Percentiles rank a stretch among this genome's conserved stretches.
Evolutionary conservation across 1,284 basidiomycete species (phyloP).

Genomic region (Neotropicomus parvogracilis): DNA sequence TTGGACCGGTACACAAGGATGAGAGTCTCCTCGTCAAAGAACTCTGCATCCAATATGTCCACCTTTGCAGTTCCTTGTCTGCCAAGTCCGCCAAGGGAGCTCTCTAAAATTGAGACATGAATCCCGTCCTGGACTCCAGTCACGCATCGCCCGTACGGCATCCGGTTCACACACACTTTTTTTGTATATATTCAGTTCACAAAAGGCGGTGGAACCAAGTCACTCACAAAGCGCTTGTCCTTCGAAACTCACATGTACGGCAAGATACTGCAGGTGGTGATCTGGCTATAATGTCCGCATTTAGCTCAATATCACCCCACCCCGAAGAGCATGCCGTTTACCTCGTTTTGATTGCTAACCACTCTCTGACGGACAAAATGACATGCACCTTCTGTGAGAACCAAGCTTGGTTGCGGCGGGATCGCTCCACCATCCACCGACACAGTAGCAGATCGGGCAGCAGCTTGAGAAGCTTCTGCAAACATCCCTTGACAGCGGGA

Average conservation of each 20-base stretch:
- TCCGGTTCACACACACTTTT: slow-evolving; percentile 53
- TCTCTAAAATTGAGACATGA: slow-evolving; percentile 50
- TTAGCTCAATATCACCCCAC: slow-evolving; percentile 29
- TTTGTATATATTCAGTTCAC: slow-evolving; percentile 36
- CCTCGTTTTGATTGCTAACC: slow-evolving; percentile 44
- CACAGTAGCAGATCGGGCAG: slow-evolving; percentile 56
- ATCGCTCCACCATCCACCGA: slow-evolving; percentile 35
- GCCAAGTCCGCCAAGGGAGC: slow-evolving; percentile 38
- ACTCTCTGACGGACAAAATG: slow-evolving; percentile 52
- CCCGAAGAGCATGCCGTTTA: slow-evolving; percentile 34
- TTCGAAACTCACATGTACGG: slow-evolving; percentile 33
- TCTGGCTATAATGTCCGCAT: slow-evolving; percentile 36
- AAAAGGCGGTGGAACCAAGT: slow-evolving; percentile 24
- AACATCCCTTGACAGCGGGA: slow-evolving; percentile 60
- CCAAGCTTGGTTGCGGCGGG: slow-evolving; percentile 26
- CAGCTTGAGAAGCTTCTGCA: slow-evolving; percentile 57
- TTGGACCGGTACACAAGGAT: slow-evolving; percentile 54
- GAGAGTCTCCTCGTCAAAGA: slow-evolving; percentile 70
- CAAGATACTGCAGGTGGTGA: slow-evolving; percentile 45
- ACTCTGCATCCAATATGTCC: slow-evolving; percentile 62
- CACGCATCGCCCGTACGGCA: slow-evolving; percentile 43
- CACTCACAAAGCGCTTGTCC: slow-evolving; percentile 31
- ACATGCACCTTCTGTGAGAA: slow-evolving; percentile 27
- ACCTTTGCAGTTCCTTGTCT: slow-evolving; percentile 37
- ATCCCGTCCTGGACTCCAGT: slow-evolving; percentile 38